Base-by-base conservation (phyloP, 2,329 filamentous ascomycete species). In the Fusarium sp. region DNA sequence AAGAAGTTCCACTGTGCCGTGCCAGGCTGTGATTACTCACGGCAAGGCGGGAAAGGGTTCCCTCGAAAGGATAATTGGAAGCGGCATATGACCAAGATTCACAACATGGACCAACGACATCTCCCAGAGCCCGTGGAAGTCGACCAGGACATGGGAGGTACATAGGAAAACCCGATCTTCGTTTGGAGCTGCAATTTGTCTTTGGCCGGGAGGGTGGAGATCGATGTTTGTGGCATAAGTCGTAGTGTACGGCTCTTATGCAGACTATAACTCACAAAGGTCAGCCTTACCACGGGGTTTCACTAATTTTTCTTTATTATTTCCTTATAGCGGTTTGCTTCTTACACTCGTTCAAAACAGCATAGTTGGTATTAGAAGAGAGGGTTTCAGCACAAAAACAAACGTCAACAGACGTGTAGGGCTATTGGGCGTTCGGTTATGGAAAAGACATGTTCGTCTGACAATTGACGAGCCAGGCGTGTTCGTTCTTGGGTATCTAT, bases 41-140 rank as follows among this genome's bases (percentile, higher is more conserved):
- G 80, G 56, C 73, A 78, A 17, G 86, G 86, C 10, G 85, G 86
- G 54, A 88, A 86, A 64, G 85, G 83, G 0, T 89, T 89, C 66
- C 85, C 86, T 1, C 78, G 86, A 52, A 89, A 88, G 71, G 86
- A 88, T 70, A 88, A 89, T 74, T 88, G 86, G 86, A 83, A 86
- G 68, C 78, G 86, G 56, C 86, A 89, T 71, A 88, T 89, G 85
- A 78, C 82, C 34, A 88, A 88, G 74, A 88, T 87, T 67, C 86
- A 89, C 68, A 75, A 81, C 34, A 74, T 82, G 61, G 81, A 83
- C 49, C 75, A 78, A 45, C 68, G 69, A 45, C 58, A 73, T 21
- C 75, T 80, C 7, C 81, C 83, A 2, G 79, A 81, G 17, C 81
- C 82, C 19, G 77, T 82, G 15, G 77, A 81, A 50, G 75, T 76